Evolutionary conservation across 2,329 filamentous ascomycete species (phyloP).

Genomic region (Fusarium kyushuense): DNA sequence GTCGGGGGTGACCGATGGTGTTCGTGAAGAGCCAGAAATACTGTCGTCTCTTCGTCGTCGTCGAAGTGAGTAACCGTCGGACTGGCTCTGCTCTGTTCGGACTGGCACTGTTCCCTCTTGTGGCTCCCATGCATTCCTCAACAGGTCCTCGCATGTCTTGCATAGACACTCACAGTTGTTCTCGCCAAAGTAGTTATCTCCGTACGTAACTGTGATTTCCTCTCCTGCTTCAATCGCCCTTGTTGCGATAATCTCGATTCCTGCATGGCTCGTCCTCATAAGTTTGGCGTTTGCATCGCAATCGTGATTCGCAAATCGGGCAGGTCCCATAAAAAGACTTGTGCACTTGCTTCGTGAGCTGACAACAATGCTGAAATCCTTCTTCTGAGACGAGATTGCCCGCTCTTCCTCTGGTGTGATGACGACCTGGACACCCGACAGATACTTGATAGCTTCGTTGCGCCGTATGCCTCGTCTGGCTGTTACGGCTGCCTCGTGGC

Average conservation of each 20-base stretch:
- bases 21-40: slow-evolving; percentile 64
- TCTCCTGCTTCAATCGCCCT: slow-evolving; percentile 87
- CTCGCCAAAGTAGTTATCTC: slow-evolving; percentile 94
- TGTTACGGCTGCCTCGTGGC: slow-evolving; percentile 87
- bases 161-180: slow-evolving; percentile 97
- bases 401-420: slow-evolving; percentile 94
- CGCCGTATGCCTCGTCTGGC: slow-evolving; percentile 83
- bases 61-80: slow-evolving; percentile 68
- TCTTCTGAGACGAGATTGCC: slow-evolving; percentile 81
- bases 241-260: slow-evolving; percentile 90
- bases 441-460: slow-evolving; percentile 89
- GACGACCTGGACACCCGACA: slow-evolving; percentile 89
- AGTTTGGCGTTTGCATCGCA: slow-evolving; percentile 92
- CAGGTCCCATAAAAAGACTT: slow-evolving; percentile 93
- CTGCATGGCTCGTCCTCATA: slow-evolving; percentile 83
- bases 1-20: slow-evolving; percentile 68
- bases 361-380: slow-evolving; percentile 97
- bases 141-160: slow-evolving; percentile 80
- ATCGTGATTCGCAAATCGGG: slow-evolving; percentile 97
- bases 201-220: slow-evolving; percentile 96
- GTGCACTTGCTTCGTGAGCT: slow-evolving; percentile 91
- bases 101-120: slow-evolving; percentile 61
- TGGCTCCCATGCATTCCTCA: slow-evolving; percentile 85
- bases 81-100: slow-evolving; percentile 61
- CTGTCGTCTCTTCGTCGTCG: slow-evolving; percentile 65